Evolutionary conservation across 495 filamentous ascomycete genomes (phyloP), one percentile per base, ranked within the genome.

Genomic region (Podospora comata): DNA sequence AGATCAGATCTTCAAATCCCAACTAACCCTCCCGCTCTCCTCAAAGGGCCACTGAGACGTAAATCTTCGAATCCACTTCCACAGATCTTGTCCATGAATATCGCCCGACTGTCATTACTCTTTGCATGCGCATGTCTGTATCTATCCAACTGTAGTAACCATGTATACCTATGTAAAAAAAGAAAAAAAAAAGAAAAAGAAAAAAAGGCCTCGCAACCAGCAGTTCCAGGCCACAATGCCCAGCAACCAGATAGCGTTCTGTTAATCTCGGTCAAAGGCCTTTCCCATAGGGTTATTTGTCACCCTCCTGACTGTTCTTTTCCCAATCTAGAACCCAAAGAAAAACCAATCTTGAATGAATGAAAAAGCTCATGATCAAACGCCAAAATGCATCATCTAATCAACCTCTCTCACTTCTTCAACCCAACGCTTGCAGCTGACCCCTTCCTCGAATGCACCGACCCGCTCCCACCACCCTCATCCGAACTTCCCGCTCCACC

Each of bases 401-500:
- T 23, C 23, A 23, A 23, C 7, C 30, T 32, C 30, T 32, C 39
- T 48, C 39, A 48, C 39, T 48, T 48, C 39, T 48, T 48, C 5
- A 48, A 48, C 7, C 39, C 39, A 3, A 48, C 9, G 13, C 39
- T 48, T 11, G 39, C 39, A 48, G 39, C 39, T 2, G 39, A 48
- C 39, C 39, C 39, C 39, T 48, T 48, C 9, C 39, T 48, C 5
- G 13, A 16, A 48, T 48, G 39, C 39, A 11, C 5, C 39, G 39
- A 11, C 39, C 39, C 39, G 5, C 28, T 32, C 23, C 28, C 18
- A 11, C 30, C 34, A 2, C 30, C 20, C 18, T 71, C 66, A 53
- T 73, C 69, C 32, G 69, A 65, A 19, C 71, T 67, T 9, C 69
- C 66, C 4, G 66, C 28, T n/a, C 68, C 57, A 28, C 23, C 30